Base-by-base conservation (phyloP, 2,329 filamentous ascomycete genomes). In the Hypomyces perniciosus region DNA sequence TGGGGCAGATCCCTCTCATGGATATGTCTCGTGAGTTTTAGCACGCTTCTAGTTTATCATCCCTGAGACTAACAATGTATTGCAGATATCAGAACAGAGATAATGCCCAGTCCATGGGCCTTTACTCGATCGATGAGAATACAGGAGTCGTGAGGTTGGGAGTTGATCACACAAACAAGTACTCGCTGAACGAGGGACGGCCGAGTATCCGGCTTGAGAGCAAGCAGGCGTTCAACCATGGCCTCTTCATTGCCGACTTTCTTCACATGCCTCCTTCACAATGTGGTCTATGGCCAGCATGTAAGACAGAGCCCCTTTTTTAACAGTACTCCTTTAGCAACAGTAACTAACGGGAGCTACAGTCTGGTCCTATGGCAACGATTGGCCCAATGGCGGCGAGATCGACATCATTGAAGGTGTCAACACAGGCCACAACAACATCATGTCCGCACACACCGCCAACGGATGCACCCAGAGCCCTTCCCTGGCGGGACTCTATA, bases 281-380 rank as follows among this genome's bases (percentile, higher is more conserved):
- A 46, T 90, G 87, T 57, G 87, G 86, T 26, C 76, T 81, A 26
- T 90, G 86, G 86, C 86, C 86, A 48, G 83, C 85, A 66, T 88
- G 77, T 83, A 70, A 65, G 70, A 67, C 13, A 20, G 7, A n/a
- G 28, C 10, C 10, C 7, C 9, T 1, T 1, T 4, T 10, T 26
- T 6, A 8, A 0, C 8, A 26, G 12, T 6, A 26, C n/a, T 4
- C 8, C 4, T 6, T n/a, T 8, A 12, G 9, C 8, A 12, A 13
- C 9, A 4, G 9, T 9, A 6, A 34, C 40, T 49, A 47, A 46
- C 54, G 59, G 12, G 58, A 13, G 6, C 30, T 3, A 27, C 28
- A 76, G 74, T 78, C 61, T 80, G 77, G 78, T 64, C 74, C n/a
- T 77, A 76, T 47, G 76, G 76, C 13, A 57, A 62, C 1, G 64